A percentile compares a stretch with the other conserved stretches of the same genome.
These are phyloP conservation scores for Chrysanthemum makinoi DNA, from an alignment of 129 eudicot species.

Conservation along the genomic window DNA sequence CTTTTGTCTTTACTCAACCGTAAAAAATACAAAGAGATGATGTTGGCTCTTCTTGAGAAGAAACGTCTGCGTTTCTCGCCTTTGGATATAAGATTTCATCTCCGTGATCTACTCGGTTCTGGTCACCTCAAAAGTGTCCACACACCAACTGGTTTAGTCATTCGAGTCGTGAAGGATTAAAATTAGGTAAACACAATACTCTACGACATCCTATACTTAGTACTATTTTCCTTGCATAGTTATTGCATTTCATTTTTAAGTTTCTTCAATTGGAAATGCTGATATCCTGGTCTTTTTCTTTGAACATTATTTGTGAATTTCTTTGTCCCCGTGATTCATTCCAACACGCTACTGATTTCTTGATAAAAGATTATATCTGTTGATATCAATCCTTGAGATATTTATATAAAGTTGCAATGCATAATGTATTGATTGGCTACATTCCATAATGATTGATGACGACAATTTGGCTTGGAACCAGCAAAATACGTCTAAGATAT, in stretches of 20 bases:
- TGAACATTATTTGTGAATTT: conserved; percentile 5
- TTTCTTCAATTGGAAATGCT: conserved; percentile 10
- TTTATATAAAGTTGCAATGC: too few species aligned
- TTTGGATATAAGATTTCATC: conserved; percentile 92
- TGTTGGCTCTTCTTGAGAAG: conserved; percentile 76
- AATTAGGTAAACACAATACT: conserved; percentile 29
- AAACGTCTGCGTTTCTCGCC: conserved; percentile 76
- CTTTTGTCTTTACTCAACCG: conserved; percentile 79
- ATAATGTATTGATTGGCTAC: too few species aligned
- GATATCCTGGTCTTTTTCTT: neutral
- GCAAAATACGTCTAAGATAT: too few species aligned
- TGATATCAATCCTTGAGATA: too few species aligned
- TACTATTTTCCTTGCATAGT: conserved; percentile 27
- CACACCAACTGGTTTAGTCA: conserved; percentile 82
- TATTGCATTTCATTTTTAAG: neutral
- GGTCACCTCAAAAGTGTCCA: conserved; percentile 77
- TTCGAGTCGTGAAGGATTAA: conserved; percentile 76
- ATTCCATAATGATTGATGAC: too few species aligned
- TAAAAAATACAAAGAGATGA: conserved; percentile 92
- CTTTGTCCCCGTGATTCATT: conserved; percentile 15
- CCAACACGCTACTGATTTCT: too few species aligned
- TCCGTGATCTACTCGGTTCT: conserved; percentile 88
- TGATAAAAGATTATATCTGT: too few species aligned
- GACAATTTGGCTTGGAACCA: too few species aligned
- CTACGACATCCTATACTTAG: conserved; percentile 13